Conservation (phyloP, 306 rosid genomes). For the Vigna angularis region DNA sequence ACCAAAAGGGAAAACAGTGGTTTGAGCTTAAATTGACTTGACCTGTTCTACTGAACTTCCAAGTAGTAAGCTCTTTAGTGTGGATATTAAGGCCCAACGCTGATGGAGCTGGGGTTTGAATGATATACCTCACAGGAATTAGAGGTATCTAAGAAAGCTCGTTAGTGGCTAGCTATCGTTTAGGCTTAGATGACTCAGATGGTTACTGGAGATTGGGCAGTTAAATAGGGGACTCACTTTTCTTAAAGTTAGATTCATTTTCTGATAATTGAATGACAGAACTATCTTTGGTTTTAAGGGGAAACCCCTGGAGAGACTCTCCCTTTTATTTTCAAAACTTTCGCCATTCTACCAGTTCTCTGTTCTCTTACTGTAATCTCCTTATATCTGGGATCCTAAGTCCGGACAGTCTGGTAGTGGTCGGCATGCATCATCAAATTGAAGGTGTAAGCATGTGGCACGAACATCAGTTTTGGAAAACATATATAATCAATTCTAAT, state of each 20-base stretch:
- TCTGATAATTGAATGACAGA: constrained; percentile 12
- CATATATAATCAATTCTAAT: constrained; percentile 12
- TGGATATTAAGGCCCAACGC: neutral
- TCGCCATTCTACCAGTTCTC: neutral
- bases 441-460: constrained; percentile 10
- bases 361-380: neutral
- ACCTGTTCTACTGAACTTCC: constrained; percentile 32
- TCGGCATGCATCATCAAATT: constrained; percentile 30
- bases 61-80: constrained; percentile 21
- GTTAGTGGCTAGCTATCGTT: neutral
- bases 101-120: neutral
- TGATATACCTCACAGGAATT: neutral
- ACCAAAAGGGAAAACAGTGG: constrained; percentile 7
- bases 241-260: neutral
- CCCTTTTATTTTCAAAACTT: neutral
- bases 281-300: constrained; percentile 4
- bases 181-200: neutral
- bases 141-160: constrained; percentile 7
- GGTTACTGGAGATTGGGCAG: neutral
- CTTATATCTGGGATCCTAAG: neutral
- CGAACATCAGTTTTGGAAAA: constrained; percentile 1
- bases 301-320: neutral
- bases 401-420: neutral
- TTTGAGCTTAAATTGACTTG: constrained; percentile 14
- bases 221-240: neutral